A percentile compares a stretch with the other conserved stretches of the same genome.
Conservation (phyloP, 2,329 filamentous ascomycete species). For the Coniochaeta sp. region DNA sequence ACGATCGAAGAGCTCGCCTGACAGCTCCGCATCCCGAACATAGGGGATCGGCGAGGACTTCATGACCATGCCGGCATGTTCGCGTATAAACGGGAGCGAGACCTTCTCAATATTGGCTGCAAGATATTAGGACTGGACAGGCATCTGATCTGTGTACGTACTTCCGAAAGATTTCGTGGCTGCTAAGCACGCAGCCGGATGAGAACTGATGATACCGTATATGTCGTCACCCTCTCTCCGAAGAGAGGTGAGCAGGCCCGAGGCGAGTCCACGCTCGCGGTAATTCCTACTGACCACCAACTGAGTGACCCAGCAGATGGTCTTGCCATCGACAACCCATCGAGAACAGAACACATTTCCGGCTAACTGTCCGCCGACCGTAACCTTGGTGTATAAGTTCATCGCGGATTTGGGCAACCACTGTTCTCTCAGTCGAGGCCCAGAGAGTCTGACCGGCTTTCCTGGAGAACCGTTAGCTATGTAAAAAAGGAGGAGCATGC, state of each 20-base stretch:
- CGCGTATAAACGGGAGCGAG: neutral
- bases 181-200: constrained; percentile 27
- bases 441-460: constrained; percentile 11
- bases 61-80: neutral
- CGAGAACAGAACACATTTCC: constrained; percentile 28
- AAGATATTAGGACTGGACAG: neutral
- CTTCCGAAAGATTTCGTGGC: constrained; percentile 22
- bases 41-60: neutral
- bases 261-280: constrained; percentile 27
- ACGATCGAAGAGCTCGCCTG: neutral
- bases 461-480: constrained; percentile 7
- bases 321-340: constrained; percentile 22
- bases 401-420: constrained; percentile 18
- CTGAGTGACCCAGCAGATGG: constrained; percentile 33
- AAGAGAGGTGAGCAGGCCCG: constrained; percentile 22
- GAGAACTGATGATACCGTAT: constrained; percentile 32
- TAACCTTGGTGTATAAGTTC: constrained; percentile 23
- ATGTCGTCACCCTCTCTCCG: constrained; percentile 21
- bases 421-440: constrained; percentile 26
- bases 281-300: constrained; percentile 28
- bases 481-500: neutral
- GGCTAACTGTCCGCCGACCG: constrained; percentile 22
- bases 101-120: neutral
- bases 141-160: constrained; percentile 7
- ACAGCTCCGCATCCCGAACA: neutral